Evolutionary conservation across 139 green algal species (phyloP).

Genomic region (Chlamydomonas applanata): DNA sequence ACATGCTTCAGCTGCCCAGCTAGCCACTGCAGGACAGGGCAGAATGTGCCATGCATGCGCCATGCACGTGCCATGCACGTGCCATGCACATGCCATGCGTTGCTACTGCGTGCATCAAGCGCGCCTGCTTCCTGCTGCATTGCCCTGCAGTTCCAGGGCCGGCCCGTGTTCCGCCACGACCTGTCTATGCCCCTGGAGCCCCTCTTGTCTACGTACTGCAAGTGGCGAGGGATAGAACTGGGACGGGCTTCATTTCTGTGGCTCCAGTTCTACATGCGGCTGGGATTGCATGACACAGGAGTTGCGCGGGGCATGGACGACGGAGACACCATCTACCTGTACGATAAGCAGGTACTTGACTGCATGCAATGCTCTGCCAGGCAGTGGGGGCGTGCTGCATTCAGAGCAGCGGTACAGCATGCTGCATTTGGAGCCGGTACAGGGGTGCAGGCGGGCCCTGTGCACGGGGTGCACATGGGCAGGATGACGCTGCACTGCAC

Average conservation of each 20-base stretch:
- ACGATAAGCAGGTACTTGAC: constrained; percentile 26
- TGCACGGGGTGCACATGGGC: too few species aligned
- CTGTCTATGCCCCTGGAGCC: constrained; percentile 28
- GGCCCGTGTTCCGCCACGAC: constrained; percentile 38
- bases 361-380: too few species aligned
- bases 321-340: constrained; percentile 36
- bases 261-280: constrained; percentile 37
- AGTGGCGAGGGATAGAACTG: constrained; percentile 31
- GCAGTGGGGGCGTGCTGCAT: too few species aligned
- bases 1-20: neutral
- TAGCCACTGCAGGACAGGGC: too few species aligned
- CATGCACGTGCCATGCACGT: neutral
- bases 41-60: too few species aligned
- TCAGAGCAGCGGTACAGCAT: too few species aligned
- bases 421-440: too few species aligned
- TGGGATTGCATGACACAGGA: constrained; percentile 25
- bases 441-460: too few species aligned
- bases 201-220: constrained; percentile 34
- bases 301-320: constrained; percentile 25
- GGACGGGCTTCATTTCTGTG: constrained; percentile 33
- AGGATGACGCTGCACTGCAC: too few species aligned
- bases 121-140: neutral
- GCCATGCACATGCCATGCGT: neutral
- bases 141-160: constrained; percentile 20
- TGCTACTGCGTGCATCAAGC: neutral